These are phyloP conservation scores for Kazachstania africana DNA, from an alignment of 805 yeast species.

Conservation along the genomic window DNA sequence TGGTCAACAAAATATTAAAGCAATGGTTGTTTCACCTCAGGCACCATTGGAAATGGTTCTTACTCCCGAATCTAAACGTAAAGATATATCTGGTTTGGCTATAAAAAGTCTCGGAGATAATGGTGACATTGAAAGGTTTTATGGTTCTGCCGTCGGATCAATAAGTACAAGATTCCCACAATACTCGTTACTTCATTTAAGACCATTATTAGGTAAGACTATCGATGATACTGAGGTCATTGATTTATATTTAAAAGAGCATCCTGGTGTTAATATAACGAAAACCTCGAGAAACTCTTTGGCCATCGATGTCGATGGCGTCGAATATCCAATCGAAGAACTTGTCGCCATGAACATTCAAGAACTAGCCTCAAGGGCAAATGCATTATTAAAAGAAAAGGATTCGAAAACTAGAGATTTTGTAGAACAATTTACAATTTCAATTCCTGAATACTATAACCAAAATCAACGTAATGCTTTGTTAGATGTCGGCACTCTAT, in stretches of 20 bases:
- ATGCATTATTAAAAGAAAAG: constrained; percentile 42
- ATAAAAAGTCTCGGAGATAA: constrained; percentile 32
- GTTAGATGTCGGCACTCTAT: constrained; percentile 50
- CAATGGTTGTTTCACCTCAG: constrained; percentile 83
- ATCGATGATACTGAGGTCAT: constrained; percentile 34
- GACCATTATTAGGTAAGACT: constrained; percentile 58
- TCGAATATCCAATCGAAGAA: constrained; percentile 58
- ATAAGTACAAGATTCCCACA: constrained; percentile 65
- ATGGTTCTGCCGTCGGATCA: constrained; percentile 65
- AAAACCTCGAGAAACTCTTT: constrained; percentile 41
- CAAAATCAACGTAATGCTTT: constrained; percentile 60
- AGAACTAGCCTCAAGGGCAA: constrained; percentile 56
- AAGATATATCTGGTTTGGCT: constrained; percentile 72
- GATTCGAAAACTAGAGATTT: constrained; percentile 35
- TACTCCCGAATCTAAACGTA: constrained; percentile 84
- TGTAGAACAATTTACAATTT: constrained; percentile 55
- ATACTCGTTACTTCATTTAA: constrained; percentile 53
- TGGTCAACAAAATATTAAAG: constrained; percentile 81
- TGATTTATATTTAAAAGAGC: constrained; percentile 36
- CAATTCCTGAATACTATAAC: constrained; percentile 65
- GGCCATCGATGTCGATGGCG: constrained; percentile 40
- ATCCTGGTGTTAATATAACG: constrained; percentile 48
- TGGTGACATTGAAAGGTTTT: constrained; percentile 53
- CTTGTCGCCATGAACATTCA: constrained; percentile 70
- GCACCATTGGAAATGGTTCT: constrained; percentile 78